Evolutionary conservation across 2,329 filamentous ascomycete species (phyloP), one percentile per base, ranked within the genome.

Genomic region (Colletotrichum sp.): DNA sequence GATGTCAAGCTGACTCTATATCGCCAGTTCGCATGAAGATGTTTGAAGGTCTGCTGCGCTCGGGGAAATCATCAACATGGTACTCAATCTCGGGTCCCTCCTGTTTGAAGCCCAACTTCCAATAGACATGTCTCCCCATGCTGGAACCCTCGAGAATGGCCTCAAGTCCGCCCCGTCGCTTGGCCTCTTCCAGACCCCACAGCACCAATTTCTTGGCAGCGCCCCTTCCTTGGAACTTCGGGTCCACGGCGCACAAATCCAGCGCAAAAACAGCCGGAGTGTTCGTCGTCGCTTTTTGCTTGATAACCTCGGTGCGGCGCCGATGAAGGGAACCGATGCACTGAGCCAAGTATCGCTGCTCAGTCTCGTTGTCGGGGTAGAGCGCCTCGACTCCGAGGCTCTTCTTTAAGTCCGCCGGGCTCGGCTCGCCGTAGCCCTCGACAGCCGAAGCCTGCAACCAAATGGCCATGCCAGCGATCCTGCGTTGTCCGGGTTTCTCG

Each of bases 401-500:
- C 8, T 73, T 67, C 68, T 77, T 78, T 5, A 87, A 78, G 25
- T 86, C 82, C 16, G 83, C 80, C 6, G 82, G 72, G 2, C 83
- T 85, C 28, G 74, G 77, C 30, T 88, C 86, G 15, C 90, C 90
- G 65, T 85, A 80, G 15, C 89, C 90, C 3, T 85, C 82, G 0
- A 91, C 85, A 8, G 84, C 81, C 0, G 90, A 91, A 0, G 84
- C 80, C 77, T 92, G 90, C 11, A 84, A 79, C 91, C 91, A 92
- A 71, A 91, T 87, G 4, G 90, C 89, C 32, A 89, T 75, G 19
- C 90, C 91, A 12, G 84, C 90, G n/a, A 91, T 83, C 11, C 78
- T 68, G 55, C 81, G 81, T 30, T 68, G 59, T 7, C 74, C 74
- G 34, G 11, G 8, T 11, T 19, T 36, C 1, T 85, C 78, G 2